Conservation (phyloP, 352 stramenopile species). For the Phytopythium aichiense region DNA sequence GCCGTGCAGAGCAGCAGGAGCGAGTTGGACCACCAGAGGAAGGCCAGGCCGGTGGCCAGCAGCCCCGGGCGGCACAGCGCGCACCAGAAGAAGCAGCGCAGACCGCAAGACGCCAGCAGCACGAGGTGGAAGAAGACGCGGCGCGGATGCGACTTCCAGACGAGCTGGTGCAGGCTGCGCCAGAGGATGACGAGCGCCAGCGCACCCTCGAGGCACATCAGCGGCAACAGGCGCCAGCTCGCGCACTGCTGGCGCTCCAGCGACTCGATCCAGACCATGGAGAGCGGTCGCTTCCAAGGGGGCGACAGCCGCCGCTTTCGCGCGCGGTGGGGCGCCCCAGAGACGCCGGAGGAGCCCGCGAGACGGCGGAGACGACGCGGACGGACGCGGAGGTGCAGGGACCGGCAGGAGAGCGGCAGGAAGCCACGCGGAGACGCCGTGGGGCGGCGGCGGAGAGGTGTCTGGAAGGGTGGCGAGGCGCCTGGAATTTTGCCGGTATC, state of each 20-base stretch:
- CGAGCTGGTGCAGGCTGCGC: slow-evolving; percentile 55
- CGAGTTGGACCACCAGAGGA: slow-evolving; percentile 59
- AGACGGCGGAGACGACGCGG: too few species aligned
- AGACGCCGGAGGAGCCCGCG: too few species aligned
- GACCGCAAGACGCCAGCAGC: slow-evolving; percentile 31
- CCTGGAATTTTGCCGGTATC: not conserved
- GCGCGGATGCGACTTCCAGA: slow-evolving; percentile 53
- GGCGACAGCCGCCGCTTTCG: too few species aligned
- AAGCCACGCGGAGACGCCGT: too few species aligned
- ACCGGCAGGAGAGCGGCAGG: too few species aligned
- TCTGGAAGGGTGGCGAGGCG: too few species aligned
- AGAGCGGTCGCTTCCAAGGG: too few species aligned
- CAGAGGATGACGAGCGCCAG: slow-evolving; percentile 42
- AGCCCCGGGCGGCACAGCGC: slow-evolving; percentile 27
- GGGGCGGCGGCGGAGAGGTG: too few species aligned
- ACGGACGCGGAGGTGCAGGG: too few species aligned
- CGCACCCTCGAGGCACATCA: slow-evolving; percentile 39
- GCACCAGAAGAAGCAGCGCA: slow-evolving; percentile 45
- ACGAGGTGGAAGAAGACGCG: slow-evolving; percentile 58
- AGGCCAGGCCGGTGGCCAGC: slow-evolving; percentile 27
- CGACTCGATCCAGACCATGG: slow-evolving; percentile 38
- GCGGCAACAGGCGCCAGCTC: slow-evolving; percentile 42
- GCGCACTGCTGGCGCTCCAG: slow-evolving; percentile 25
- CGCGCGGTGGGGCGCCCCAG: too few species aligned
- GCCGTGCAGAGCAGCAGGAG: slow-evolving; percentile 62